phyloP scores from a whole-genome alignment of 2,329 filamentous ascomycete genomes.

The Hymenoscyphus fraxineus region DNA sequence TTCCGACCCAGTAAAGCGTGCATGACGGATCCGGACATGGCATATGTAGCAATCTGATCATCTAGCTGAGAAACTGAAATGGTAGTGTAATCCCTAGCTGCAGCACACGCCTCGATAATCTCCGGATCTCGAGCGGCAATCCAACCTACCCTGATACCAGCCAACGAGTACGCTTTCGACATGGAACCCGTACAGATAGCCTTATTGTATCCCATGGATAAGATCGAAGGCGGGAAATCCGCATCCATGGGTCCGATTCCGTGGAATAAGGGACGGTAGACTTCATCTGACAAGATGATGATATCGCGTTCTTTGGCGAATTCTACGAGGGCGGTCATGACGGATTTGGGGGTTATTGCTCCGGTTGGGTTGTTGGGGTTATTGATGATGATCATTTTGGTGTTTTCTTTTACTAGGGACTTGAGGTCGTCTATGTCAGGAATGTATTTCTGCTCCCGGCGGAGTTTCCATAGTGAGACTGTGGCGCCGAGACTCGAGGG shows the following conservation, averaged over 20 bases:
- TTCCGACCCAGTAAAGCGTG: slow-evolving; percentile 60
- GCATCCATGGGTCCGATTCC: slow-evolving; percentile 29
- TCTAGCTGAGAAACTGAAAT: slow-evolving; percentile 83
- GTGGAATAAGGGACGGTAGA: slow-evolving; percentile 81
- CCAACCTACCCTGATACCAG: slow-evolving; percentile 82
- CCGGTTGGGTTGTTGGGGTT: slow-evolving; percentile 85
- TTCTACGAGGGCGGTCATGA: slow-evolving; percentile 58
- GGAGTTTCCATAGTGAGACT: slow-evolving; percentile 72
- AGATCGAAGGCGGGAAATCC: slow-evolving; percentile 61
- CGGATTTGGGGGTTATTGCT: slow-evolving; percentile 58
- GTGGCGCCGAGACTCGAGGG: slow-evolving; percentile 71
- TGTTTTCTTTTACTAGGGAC: slow-evolving; percentile 61
- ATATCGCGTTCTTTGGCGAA: slow-evolving; percentile 62
- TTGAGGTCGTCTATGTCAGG: slow-evolving; percentile 65
- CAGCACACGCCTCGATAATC: slow-evolving; percentile 61
- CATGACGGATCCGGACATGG: slow-evolving; percentile 63
- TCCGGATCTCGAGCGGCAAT: slow-evolving; percentile 61
- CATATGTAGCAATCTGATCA: slow-evolving; percentile 72
- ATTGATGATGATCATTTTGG: slow-evolving; percentile 67
- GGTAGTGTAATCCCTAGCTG: slow-evolving; percentile 75
- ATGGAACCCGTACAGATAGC: slow-evolving; percentile 74
- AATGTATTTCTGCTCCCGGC: slow-evolving; percentile 60
- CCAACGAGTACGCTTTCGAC: slow-evolving; percentile 81
- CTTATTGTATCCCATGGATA: slow-evolving; percentile 68
- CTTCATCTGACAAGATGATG: slow-evolving; percentile 71